Evolutionary conservation across 371 early-diverging fungal species (phyloP).

Genomic region (Antonospora locustae): DNA sequence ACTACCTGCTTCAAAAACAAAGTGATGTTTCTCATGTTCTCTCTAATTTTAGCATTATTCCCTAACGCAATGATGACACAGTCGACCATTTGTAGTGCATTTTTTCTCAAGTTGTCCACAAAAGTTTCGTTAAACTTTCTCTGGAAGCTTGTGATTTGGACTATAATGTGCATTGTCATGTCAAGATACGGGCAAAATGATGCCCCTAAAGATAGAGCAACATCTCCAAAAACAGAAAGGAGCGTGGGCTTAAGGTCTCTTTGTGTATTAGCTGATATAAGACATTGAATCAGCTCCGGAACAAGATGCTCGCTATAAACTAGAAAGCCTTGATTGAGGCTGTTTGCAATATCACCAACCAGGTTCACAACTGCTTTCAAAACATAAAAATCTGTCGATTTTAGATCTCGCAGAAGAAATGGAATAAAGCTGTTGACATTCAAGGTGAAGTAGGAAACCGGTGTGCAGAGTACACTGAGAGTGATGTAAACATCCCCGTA

Average conservation of each 20-base stretch:
- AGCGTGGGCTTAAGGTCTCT: constrained; percentile 35
- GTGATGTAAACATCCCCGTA: constrained; percentile 50
- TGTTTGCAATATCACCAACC: constrained; percentile 45
- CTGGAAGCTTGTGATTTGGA: constrained; percentile 20
- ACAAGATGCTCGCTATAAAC: constrained; percentile 25
- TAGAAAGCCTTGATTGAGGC: constrained; percentile 39
- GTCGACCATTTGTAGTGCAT: constrained; percentile 19
- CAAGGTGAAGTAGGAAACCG: constrained; percentile 19
- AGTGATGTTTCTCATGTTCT: constrained; percentile 6
- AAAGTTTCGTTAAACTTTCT: constrained; percentile 12
- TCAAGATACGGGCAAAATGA: constrained; percentile 48
- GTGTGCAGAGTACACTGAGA: constrained; percentile 16
- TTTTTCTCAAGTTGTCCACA: constrained; percentile 33
- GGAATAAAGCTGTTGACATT: constrained; percentile 25
- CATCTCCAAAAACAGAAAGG: constrained; percentile 50
- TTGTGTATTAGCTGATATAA: constrained; percentile 19
- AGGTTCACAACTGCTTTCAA: constrained; percentile 37
- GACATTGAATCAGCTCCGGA: constrained; percentile 24
- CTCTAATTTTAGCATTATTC: constrained; percentile 9
- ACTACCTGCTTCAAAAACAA: constrained; percentile 6
- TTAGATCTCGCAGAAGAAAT: constrained; percentile 39
- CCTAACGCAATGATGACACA: constrained; percentile 27
- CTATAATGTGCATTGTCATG: constrained; percentile 13
- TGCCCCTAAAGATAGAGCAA: constrained; percentile 44
- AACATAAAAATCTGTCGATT: constrained; percentile 16